Base-by-base conservation (phyloP, 1,139 yeast genomes). In the Hyphopichia buzzinii region DNA sequence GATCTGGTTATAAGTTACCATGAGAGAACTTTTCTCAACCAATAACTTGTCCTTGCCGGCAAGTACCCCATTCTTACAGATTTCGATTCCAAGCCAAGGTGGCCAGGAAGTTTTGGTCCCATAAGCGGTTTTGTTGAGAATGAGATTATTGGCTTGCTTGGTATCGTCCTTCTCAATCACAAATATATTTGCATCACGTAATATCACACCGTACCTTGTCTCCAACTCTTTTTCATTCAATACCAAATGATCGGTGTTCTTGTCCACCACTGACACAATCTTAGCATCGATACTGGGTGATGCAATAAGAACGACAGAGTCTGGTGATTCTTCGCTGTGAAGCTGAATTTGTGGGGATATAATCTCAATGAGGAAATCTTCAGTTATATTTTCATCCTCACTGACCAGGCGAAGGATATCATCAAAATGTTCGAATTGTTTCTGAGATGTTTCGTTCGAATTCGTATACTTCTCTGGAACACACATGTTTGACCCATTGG, bases 281-380 rank as follows among this genome's bases (percentile, higher is more conserved):
- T 69, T 68, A 4, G 66, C 60, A 39, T 67, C 65, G 28, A 72
- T 64, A 2, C 48, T 41, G 2, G 77, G 77, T 0, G 76, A 60
- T 0, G 75, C 49, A 4, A 65, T 45, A 15, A 62, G 42, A n/a
- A 88, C 73, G 37, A 86, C 79, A 2, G 84, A 72, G 33, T 77
- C 77, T 0, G 81, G 78, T 32, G 78, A 77, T 36, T 77, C 77
- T 25, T 81, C 82, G 35, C 86, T 74, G 41, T 84, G 81, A 16
- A 90, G 58, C 54, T 90, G 95, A 35, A 92, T 78, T 54, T 92
- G 97, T 0, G 98, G 97, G 1, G 90, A 77, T 10, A 87, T 68
- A 26, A 90, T 71, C 40, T 86, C 86, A 31, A 90, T 70, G 43
- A 81, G 57, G 50, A 78, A 86, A 35, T 83, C 79, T 44, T 83